Percentiles rank a stretch among this genome's conserved stretches.
These are phyloP conservation scores for Grigorovia humatica DNA, from an alignment of 805 yeast species.

Conservation along the genomic window DNA sequence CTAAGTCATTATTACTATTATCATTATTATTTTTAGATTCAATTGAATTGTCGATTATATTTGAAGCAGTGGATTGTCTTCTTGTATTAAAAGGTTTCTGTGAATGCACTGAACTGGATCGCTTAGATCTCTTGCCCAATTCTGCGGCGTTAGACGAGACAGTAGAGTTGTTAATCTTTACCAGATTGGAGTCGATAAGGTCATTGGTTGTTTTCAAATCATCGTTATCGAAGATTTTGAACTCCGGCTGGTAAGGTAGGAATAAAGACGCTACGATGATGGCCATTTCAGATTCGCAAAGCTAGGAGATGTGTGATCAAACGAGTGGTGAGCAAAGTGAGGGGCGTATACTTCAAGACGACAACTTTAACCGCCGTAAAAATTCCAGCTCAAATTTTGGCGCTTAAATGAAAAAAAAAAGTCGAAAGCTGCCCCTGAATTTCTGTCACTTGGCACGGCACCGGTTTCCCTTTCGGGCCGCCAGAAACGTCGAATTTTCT, in stretches of 20 bases:
- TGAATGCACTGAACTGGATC: slow-evolving; percentile 5
- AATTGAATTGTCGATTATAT: slow-evolving; percentile 5
- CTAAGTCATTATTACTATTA: not conserved
- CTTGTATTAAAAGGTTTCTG: slow-evolving; percentile 11
- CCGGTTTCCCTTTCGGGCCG: no score
- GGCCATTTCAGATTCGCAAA: slow-evolving; percentile 36
- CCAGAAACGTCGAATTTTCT: no score
- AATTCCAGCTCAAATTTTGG: no score
- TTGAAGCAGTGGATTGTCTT: not conserved
- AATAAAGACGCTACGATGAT: slow-evolving; percentile 64
- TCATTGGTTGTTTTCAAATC: slow-evolving; percentile 26
- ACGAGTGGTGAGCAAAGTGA: no score
- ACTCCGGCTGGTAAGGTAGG: slow-evolving; percentile 66
- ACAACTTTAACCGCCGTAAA: no score
- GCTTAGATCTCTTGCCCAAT: slow-evolving; percentile 11
- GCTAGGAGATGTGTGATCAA: no score
- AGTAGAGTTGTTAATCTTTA: slow-evolving; percentile 10
- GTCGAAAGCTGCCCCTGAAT: no score
- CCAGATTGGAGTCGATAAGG: slow-evolving; percentile 20
- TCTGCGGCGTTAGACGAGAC: slow-evolving; percentile 3
- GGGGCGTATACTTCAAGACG: no score
- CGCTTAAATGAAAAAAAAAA: no score
- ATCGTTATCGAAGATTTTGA: slow-evolving; percentile 25
- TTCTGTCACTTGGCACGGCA: no score
- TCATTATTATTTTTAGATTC: not conserved